Percentiles rank a stretch among this genome's conserved stretches.
phyloP scores from a whole-genome alignment of 169 alveolate species.

The Babesia gibsoni region DNA sequence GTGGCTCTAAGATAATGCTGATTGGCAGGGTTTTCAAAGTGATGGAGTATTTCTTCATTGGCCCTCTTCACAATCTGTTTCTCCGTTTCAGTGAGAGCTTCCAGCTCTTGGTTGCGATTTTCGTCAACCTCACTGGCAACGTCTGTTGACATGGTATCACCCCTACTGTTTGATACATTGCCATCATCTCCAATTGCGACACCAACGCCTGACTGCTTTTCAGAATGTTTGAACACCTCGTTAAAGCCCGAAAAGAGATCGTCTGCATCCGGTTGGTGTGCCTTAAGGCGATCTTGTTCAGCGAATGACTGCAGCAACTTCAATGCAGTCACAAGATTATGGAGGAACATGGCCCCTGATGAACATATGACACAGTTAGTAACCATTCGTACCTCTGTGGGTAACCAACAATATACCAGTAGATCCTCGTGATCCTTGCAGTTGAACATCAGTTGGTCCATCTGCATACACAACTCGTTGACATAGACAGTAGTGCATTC shows the following conservation, averaged over 20 bases:
- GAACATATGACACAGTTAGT: neutral
- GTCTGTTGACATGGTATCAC: neutral
- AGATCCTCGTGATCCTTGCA: slow-evolving; percentile 72
- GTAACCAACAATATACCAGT: slow-evolving; percentile 67
- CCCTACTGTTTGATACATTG: too few species aligned
- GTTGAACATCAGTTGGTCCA: slow-evolving; percentile 63
- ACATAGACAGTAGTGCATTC: slow-evolving; percentile 45
- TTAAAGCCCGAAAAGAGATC: slow-evolving; percentile 40
- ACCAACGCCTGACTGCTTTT: neutral
- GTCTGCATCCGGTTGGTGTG: slow-evolving; percentile 45
- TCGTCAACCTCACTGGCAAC: neutral
- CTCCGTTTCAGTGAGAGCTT: slow-evolving; percentile 14
- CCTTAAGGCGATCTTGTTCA: slow-evolving; percentile 37
- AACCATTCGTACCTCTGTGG: slow-evolving; percentile 57
- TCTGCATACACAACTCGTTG: slow-evolving; percentile 71
- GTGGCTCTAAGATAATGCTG: slow-evolving; percentile 29
- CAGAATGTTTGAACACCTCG: slow-evolving; percentile 19
- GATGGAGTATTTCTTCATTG: slow-evolving; percentile 24
- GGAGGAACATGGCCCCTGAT: slow-evolving; percentile 71
- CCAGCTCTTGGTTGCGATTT: neutral
- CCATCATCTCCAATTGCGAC: too few species aligned
- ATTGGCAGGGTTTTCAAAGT: slow-evolving; percentile 54
- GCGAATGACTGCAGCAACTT: slow-evolving; percentile 67
- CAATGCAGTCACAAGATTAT: slow-evolving; percentile 73
- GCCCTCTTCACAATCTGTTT: slow-evolving; percentile 30